Evolutionary conservation across 176 grass and related monocot species (phyloP), one percentile per base, ranked within the genome.

Genomic region (Lolium multiflorum): DNA sequence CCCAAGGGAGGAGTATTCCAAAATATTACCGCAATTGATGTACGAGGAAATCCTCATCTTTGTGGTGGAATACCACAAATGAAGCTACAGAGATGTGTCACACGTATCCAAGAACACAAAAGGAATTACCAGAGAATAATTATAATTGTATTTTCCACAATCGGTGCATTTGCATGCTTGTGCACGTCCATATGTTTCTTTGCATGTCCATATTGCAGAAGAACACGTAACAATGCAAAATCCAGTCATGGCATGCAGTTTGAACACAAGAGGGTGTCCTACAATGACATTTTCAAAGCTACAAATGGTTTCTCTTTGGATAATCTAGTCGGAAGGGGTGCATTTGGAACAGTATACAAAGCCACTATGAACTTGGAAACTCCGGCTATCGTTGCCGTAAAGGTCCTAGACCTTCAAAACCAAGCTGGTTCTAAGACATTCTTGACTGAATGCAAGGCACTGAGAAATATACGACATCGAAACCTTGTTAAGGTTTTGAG

Each of bases 291-390:
- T 47, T 43, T 89, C 14, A 89, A 25, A 55, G 87, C 87, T 50
- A 92, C 87, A 37, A 17, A 92, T 59, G 57, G 46, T 22, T 92
- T 92, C 65, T 92, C 87, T 43, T 22, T 9, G 2, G 7, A 0
- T 14, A 92, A 89, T 81, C 20, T 92, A 28, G 69, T 92, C 52
- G 87, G 87, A 3, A 24, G 10, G 44, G 90, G 86, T 28, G 47
- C 81, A 11, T 92, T 89, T 78, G 83, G 90, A 74, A 51, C 77
- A 50, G 90, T 92, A 9, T 92, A 92, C 46, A 92, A 83, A 89
- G 82, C 65, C 14, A 24, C 8, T 13, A 82, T 92, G 15, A 70
- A 15, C 7, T 69, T 77, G 21, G 83, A 75, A 0, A 89, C 80
- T 57, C 5, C 10, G 1, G 39, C n/a, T 26, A 83, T 39, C 3